Base-by-base conservation (phyloP, 805 yeast genomes). In the Clavispora vitiphila region DNA sequence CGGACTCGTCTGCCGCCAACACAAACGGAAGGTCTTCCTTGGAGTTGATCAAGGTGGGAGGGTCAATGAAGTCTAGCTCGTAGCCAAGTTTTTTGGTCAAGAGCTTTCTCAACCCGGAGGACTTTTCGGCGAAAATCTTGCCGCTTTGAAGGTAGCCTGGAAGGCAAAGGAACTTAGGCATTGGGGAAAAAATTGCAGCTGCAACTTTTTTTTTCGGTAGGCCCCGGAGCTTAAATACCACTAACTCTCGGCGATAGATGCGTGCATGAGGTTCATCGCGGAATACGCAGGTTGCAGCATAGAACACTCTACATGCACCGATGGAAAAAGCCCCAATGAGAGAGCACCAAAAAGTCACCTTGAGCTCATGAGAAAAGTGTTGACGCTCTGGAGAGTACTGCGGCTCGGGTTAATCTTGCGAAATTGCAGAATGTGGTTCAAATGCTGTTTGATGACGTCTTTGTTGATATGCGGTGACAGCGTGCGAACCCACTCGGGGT, bases 361-460 rank as follows among this genome's bases (percentile, higher is more conserved):
- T 29, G 32, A 2, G 9, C 35, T 38, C 51, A 83, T 75, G 23
- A 83, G 49, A 45, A 48, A 77, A 2, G 79, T 60, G 47, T 86
- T 83, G 2, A 85, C 78, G 22, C 90, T 75, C 50, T 83, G 89
- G 31, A 86, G 64, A 0, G 95, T 83, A 9, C 86, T 80, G 38
- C 96, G 67, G 41, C 89, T 80, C 0, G 96, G 95, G 45, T 86
- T 84, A 4, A 76, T 77, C 31, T 72, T 76, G n/a, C 74, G 57
- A 7, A 64, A 57, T 3, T 71, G 61, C 14, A 74, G 66, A 3
- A 87, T 51, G 35, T 57, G 58, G 2, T 79, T 74, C 23, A 87
- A 61, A 41, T 83, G 81, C 43, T 71, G 71, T 42, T 79, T 73
- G 12, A 85, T 72, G 8, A 67, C 57, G 21, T 71, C 77, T 54